Evolutionary conservation across 192 early-diverging fungal species (phyloP), one percentile per base, ranked within the genome.

Genomic region (Helicostylum pulchrum): DNA sequence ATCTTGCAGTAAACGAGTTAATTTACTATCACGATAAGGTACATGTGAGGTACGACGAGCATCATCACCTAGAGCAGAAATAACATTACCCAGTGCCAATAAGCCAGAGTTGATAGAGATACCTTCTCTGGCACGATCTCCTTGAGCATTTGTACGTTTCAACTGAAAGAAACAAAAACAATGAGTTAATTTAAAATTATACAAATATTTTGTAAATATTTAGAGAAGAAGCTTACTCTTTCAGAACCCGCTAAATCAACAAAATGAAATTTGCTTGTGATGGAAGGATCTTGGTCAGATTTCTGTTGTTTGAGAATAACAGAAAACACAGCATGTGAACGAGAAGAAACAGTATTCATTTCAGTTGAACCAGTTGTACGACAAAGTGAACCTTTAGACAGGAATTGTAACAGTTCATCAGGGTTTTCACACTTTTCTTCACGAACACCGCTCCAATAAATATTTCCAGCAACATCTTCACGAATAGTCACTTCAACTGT

Each of bases 211-310:
- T 20, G 7, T n/a, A 39, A 7, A 23, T 44, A 59, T 14, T 20
- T 19, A 21, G 51, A 42, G 53, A 39, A 23, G 26, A 42, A 7
- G 50, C 69, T 44, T 78, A 81, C 78, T 50, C 92, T 75, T 78
- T 99, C 96, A 5, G 93, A 95, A 15, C 97, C 97, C 19, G 97
- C 97, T 67, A 99, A 80, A 82, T 99, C 97, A 21, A 99, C 96
- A 84, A 98, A 99, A 68, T 96, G 90, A 64, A 99, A 95, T 80
- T 98, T 99, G 30, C 92, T 78, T 42, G 32, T 71, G 67, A 45
- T 58, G 20, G 26, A 48, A n/a, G 52, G 46, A 4, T 65, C 36
- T 6, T 75, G 68, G 44, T 77, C 72, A 36, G 82, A 67, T 31
- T 73, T 77, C 34, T 87, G 78, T 73, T 97, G 97, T 55, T 85